These are phyloP conservation scores for Gracilaria domingensis DNA, from an alignment of 23 red algal genomes.

Conservation along the genomic window DNA sequence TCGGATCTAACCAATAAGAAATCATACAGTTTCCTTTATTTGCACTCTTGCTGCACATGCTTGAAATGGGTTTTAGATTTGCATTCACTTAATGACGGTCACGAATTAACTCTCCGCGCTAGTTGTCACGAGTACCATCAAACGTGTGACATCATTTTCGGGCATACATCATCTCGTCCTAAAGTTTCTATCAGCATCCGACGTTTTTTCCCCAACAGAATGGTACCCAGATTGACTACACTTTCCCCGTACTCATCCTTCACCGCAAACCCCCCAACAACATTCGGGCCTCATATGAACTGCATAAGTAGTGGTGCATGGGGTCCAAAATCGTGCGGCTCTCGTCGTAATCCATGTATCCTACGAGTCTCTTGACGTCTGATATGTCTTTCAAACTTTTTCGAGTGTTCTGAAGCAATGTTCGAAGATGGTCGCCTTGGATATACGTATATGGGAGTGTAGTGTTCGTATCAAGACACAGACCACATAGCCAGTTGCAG, in stretches of 20 bases:
- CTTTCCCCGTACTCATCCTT: neutral
- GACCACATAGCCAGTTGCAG: neutral
- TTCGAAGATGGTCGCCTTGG: neutral
- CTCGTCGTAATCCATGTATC: constrained; percentile 18
- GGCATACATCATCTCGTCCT: too few species aligned
- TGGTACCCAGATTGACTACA: neutral
- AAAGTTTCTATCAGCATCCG: too few species aligned
- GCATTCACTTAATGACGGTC: too few species aligned
- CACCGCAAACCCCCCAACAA: neutral
- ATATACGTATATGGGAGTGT: neutral
- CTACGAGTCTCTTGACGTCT: constrained; percentile 5
- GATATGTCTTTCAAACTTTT: constrained; percentile 8
- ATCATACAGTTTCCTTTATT: too few species aligned
- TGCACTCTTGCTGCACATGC: too few species aligned
- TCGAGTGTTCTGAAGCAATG: neutral
- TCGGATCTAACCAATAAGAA: neutral
- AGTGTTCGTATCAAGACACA: neutral
- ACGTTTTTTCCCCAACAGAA: neutral
- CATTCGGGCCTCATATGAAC: neutral
- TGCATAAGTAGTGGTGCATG: neutral
- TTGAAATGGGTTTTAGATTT: too few species aligned
- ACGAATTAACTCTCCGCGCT: too few species aligned
- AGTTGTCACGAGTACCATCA: too few species aligned
- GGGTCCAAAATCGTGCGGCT: neutral
- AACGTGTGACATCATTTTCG: too few species aligned